Percentiles rank a stretch among this genome's conserved stretches.
Conservation (phyloP, 768 basidiomycete species). For the Mrakia blollopis region DNA sequence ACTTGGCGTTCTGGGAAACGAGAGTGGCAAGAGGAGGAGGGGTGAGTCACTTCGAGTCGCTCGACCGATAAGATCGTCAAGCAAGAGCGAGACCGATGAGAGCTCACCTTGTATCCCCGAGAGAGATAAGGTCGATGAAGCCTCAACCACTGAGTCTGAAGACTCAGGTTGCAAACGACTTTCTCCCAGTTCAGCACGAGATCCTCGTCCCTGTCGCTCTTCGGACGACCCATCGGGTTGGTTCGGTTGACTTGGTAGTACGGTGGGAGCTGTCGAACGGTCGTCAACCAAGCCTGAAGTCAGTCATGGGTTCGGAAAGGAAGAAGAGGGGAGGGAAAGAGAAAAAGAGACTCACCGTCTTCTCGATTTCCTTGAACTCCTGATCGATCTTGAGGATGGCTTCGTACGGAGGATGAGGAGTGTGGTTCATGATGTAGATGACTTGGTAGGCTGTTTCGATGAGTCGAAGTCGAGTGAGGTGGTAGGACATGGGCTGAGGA, state of each 20-base stretch:
- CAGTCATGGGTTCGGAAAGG: too few relatives aligned
- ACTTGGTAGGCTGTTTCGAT: constrained; percentile 43
- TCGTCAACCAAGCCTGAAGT: too few relatives aligned
- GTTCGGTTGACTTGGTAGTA: constrained; percentile 41
- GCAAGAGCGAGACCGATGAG: not conserved
- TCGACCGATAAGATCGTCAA: not conserved
- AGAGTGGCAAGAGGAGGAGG: not conserved
- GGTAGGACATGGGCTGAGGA: constrained; percentile 41
- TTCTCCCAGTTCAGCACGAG: constrained; percentile 44
- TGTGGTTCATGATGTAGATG: constrained; percentile 45
- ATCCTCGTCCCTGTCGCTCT: constrained; percentile 35
- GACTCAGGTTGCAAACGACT: constrained; percentile 43
- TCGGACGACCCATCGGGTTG: constrained; percentile 19
- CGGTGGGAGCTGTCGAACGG: constrained; percentile 36
- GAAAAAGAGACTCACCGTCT: not conserved
- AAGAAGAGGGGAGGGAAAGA: too few relatives aligned
- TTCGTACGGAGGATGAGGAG: constrained; percentile 31
- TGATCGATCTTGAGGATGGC: constrained; percentile 14
- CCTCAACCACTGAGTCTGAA: constrained; percentile 43
- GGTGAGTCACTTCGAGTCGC: not conserved
- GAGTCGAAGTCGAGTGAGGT: constrained; percentile 43
- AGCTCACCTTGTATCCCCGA: constrained; percentile 40
- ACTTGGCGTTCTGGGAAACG: constrained; percentile 35
- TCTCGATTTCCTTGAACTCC: constrained; percentile 25
- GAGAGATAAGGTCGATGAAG: constrained; percentile 45